Evolutionary conservation across 148 eudicot species (phyloP).

Genomic region (Chenopodium berlandieri): DNA sequence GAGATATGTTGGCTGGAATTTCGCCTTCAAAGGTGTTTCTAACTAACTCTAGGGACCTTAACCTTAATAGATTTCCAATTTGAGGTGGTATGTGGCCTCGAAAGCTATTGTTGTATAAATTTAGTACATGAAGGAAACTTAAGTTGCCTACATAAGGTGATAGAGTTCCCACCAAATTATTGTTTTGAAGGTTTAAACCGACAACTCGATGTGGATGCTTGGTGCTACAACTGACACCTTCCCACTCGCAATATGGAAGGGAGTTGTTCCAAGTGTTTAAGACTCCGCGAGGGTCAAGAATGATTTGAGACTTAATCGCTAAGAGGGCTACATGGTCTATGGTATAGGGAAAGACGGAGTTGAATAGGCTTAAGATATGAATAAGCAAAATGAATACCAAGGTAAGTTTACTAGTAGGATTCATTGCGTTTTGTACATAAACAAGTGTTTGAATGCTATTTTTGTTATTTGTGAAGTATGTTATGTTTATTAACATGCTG

Average conservation of each 20-base stretch:
- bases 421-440: no score
- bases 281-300: not conserved
- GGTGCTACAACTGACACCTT: slow-evolving; percentile 13
- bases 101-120: not conserved
- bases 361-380: no score
- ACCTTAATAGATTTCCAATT: slow-evolving; percentile 19
- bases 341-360: no score
- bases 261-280: slow-evolving; percentile 8
- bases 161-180: slow-evolving; percentile 14
- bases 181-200: not conserved
- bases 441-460: no score
- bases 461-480: no score
- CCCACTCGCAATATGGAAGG: not conserved
- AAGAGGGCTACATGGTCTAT: no score
- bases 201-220: slow-evolving; percentile 10
- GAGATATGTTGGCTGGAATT: slow-evolving; percentile 17
- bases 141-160: slow-evolving; percentile 11
- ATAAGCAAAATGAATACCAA: no score
- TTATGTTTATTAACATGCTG: no score
- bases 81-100: slow-evolving; percentile 23
- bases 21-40: slow-evolving; percentile 19
- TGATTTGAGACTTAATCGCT: no score
- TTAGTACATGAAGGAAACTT: slow-evolving; percentile 16
- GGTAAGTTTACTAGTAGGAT: no score
- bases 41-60: not conserved